Evolutionary conservation across 225 moss, liverwort and hornwort genomes (phyloP).

Genomic region (Pleurozium schreberi): DNA sequence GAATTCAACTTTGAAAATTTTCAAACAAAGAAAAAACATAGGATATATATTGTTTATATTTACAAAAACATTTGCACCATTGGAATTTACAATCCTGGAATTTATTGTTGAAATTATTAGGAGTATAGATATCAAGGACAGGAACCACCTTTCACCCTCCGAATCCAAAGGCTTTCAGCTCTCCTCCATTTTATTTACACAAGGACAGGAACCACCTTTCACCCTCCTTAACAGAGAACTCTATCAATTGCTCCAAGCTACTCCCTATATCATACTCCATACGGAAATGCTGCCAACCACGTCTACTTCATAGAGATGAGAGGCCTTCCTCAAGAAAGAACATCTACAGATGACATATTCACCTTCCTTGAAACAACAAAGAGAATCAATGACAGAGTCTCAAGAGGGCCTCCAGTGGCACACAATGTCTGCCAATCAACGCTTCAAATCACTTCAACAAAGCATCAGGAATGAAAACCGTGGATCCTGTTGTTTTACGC

Average conservation of each 20-base stretch:
- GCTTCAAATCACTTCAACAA: neutral
- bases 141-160: no score
- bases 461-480: conserved; percentile 36
- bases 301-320: neutral
- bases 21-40: no score
- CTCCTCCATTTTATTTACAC: neutral
- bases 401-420: neutral
- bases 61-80: no score
- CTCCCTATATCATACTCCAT: neutral
- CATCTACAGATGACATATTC: neutral
- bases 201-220: neutral
- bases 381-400: neutral
- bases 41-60: no score
- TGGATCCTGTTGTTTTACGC: conserved; percentile 84
- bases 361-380: neutral
- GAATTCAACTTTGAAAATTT: no score
- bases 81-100: no score
- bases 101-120: no score
- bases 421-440: neutral
- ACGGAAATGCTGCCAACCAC: neutral
- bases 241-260: no score
- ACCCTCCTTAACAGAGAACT: neutral
- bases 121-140: no score
- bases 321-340: neutral
- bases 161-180: neutral